A percentile compares a stretch with the other conserved stretches of the same genome.
phyloP scores from a whole-genome alignment of 495 filamentous ascomycete species.

The Penicillium waksmanii region DNA sequence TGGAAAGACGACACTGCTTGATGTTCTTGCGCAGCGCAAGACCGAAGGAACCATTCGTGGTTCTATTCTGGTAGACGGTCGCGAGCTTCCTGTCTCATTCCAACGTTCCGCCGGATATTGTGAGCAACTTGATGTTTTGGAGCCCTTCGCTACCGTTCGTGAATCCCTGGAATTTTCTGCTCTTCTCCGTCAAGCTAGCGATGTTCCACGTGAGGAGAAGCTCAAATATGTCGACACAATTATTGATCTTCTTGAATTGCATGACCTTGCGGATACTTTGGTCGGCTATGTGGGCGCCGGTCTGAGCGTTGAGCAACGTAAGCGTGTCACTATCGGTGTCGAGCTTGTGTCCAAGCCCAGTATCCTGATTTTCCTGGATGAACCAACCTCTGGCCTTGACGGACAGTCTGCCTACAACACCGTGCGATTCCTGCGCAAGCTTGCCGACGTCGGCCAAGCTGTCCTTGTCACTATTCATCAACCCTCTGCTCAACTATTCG shows the following conservation, averaged over 20 bases:
- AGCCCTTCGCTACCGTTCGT: conserved; percentile 61
- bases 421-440: conserved; percentile 64
- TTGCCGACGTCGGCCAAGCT: conserved; percentile 69
- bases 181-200: conserved; percentile 56
- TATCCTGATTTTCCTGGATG: conserved; percentile 75
- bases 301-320: conserved; percentile 63
- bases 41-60: conserved; percentile 87
- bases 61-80: conserved; percentile 83
- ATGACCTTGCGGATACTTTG: conserved; percentile 56
- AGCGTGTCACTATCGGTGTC: conserved; percentile 69
- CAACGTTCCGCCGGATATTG: conserved; percentile 68
- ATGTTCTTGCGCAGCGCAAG: conserved; percentile 66
- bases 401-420: conserved; percentile 66
- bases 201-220: conserved; percentile 58
- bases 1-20: conserved; percentile 65
- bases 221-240: conserved; percentile 62
- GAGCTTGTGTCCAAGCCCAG: conserved; percentile 70
- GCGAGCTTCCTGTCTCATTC: conserved; percentile 76
- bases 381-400: conserved; percentile 76
- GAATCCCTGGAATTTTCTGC: conserved; percentile 65
- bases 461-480: conserved; percentile 80
- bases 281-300: conserved; percentile 58
- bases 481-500: conserved; percentile 71
- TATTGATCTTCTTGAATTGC: conserved; percentile 61
- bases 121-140: conserved; percentile 65